Evolutionary conservation across 2,329 filamentous ascomycete genomes (phyloP).

Genomic region (Epichloe amarillans): DNA sequence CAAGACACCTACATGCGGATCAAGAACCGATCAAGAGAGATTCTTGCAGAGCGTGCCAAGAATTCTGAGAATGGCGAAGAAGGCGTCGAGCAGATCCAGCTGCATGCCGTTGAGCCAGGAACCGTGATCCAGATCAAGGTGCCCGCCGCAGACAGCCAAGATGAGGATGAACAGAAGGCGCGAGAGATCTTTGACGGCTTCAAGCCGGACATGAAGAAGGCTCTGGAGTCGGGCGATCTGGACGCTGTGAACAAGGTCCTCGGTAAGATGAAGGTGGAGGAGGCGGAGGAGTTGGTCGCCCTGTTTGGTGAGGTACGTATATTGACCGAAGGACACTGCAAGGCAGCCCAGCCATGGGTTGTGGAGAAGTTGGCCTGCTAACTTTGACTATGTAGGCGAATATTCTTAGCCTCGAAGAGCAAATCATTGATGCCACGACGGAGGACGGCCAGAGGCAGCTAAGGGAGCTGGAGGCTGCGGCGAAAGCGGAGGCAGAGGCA

Average conservation of each 20-base stretch:
- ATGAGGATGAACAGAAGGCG: constrained; percentile 48
- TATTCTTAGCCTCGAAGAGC: constrained; percentile 80
- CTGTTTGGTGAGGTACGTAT: constrained; percentile 55
- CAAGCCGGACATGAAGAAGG: constrained; percentile 64
- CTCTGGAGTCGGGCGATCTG: constrained; percentile 75
- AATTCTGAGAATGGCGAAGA: constrained; percentile 24
- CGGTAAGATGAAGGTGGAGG: constrained; percentile 76
- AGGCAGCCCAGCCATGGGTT: background rate
- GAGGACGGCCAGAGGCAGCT: constrained; percentile 68
- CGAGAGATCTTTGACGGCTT: constrained; percentile 76
- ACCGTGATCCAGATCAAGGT: constrained; percentile 84
- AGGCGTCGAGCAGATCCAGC: constrained; percentile 85
- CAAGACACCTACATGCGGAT: constrained; percentile 78
- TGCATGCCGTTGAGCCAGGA: constrained; percentile 88
- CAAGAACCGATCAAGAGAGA: constrained; percentile 59
- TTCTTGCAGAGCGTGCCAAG: constrained; percentile 41
- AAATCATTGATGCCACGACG: constrained; percentile 91
- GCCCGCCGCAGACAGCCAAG: constrained; percentile 54
- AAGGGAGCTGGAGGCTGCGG: constrained; percentile 54
- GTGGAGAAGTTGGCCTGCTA: background rate
- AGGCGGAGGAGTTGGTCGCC: constrained; percentile 74
- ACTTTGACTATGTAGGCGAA: constrained; percentile 41
- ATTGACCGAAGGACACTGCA: background rate
- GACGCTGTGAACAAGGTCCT: constrained; percentile 50
- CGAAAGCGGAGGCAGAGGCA: constrained; percentile 14